These are phyloP conservation scores for Escallonia rubra DNA, from an alignment of 129 eudicot genomes.

Conservation along the genomic window DNA sequence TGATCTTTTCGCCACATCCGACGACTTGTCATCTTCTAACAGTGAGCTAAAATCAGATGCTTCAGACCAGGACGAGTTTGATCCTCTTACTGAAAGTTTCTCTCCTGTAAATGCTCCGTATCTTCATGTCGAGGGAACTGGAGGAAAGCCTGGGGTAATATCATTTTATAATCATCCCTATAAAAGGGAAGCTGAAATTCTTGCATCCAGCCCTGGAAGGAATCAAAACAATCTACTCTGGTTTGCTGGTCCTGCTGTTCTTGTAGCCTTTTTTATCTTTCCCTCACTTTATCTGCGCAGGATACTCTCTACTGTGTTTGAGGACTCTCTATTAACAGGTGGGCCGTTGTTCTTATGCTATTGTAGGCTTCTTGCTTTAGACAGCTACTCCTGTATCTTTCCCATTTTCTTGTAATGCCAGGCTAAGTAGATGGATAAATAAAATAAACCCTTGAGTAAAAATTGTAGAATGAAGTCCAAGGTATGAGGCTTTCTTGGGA, in stretches of 20 bases:
- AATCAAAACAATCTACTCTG: conserved; percentile 50
- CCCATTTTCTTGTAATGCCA: not conserved
- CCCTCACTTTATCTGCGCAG: conserved; percentile 93
- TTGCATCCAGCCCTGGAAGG: conserved; percentile 21
- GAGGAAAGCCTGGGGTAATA: conserved; percentile 79
- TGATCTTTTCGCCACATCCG: conserved; percentile 34
- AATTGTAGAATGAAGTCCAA: no score
- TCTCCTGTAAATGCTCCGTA: conserved; percentile 22
- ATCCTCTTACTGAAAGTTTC: conserved; percentile 30
- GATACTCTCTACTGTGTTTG: conserved; percentile 72
- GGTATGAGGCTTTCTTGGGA: no score
- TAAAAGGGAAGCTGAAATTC: conserved; percentile 30
- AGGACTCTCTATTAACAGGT: conserved; percentile 96
- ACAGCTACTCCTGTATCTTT: not conserved
- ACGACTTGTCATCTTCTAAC: conserved; percentile 29
- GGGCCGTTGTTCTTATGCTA: not conserved
- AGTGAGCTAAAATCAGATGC: conserved; percentile 42
- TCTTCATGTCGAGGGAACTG: conserved; percentile 26
- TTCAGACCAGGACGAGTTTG: conserved; percentile 43
- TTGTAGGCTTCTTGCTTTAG: conserved; percentile 3
- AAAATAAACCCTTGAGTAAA: no score
- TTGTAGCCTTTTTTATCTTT: conserved; percentile 85
- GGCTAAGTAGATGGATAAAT: no score
- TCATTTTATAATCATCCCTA: conserved; percentile 54
- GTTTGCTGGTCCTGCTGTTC: conserved; percentile 89